These are phyloP conservation scores for Cryptococcus depauperatus DNA, from an alignment of 1,284 basidiomycete genomes.

Conservation along the genomic window DNA sequence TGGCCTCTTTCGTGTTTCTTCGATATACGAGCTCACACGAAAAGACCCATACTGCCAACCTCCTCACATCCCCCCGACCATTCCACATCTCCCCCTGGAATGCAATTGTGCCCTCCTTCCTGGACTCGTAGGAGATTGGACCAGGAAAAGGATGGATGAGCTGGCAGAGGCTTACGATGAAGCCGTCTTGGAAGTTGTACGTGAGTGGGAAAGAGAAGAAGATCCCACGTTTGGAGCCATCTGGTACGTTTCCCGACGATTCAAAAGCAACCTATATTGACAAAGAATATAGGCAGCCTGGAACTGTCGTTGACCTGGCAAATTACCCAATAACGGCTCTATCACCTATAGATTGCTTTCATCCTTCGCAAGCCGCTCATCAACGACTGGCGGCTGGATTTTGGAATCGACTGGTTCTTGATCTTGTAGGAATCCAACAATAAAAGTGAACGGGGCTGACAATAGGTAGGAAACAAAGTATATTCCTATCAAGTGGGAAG, in stretches of 20 bases:
- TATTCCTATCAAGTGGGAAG: conserved; percentile 35
- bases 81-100: conserved; percentile 36
- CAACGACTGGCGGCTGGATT: conserved; percentile 40
- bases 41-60: conserved; percentile 35
- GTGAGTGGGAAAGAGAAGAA: conserved; percentile 32
- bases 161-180: conserved; percentile 39
- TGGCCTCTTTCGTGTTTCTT: conserved; percentile 40
- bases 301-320: conserved; percentile 35
- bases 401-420: conserved; percentile 41
- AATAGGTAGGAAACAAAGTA: conserved; percentile 25
- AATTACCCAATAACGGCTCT: conserved; percentile 42
- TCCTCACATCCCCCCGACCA: conserved; percentile 18
- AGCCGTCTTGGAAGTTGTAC: conserved; percentile 33
- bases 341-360: conserved; percentile 45
- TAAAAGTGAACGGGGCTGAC: neutral
- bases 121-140: conserved; percentile 38
- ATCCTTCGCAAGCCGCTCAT: conserved; percentile 41
- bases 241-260: conserved; percentile 16
- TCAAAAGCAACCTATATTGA: neutral
- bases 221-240: conserved; percentile 34
- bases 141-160: conserved; percentile 40
- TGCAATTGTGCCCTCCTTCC: conserved; percentile 40
- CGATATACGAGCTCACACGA: conserved; percentile 38
- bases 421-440: conserved; percentile 22
- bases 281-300: conserved; percentile 37